Conservation (phyloP, 2,329 filamentous ascomycete species). For the Diatrype stigma region DNA sequence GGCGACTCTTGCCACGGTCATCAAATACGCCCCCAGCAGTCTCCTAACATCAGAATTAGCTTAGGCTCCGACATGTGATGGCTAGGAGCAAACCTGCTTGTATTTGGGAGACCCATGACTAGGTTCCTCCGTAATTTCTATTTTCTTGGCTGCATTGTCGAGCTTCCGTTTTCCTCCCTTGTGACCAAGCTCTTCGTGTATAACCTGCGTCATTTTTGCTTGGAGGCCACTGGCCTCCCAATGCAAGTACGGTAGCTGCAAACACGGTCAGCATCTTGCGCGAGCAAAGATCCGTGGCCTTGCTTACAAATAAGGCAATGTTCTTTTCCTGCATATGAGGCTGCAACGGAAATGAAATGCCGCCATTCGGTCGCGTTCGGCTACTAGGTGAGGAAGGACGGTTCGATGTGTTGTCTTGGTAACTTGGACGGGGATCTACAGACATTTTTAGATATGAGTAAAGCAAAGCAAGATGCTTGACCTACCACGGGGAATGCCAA, state of each 20-base stretch:
- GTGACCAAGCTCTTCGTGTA: constrained; percentile 11
- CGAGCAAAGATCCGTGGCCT: background rate
- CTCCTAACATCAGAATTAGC: background rate
- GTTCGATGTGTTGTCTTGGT: background rate
- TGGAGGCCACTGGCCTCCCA: constrained; percentile 36
- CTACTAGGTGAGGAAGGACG: background rate
- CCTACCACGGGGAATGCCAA: constrained; percentile 5
- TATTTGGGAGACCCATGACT: background rate
- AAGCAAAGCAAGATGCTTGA: no score
- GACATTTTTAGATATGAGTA: background rate
- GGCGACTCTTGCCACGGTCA: constrained; percentile 30
- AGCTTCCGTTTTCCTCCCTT: background rate
- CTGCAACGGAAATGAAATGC: background rate
- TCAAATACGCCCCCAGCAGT: constrained; percentile 25
- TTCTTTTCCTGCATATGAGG: constrained; percentile 4
- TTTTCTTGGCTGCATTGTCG: background rate
- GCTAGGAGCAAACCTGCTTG: background rate
- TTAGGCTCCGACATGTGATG: background rate
- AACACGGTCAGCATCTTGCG: background rate
- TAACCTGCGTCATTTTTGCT: constrained; percentile 13
- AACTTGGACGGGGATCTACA: background rate
- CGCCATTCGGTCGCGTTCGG: background rate
- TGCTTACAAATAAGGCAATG: constrained; percentile 21
- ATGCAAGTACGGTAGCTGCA: constrained; percentile 37
- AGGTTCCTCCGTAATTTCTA: background rate